These are phyloP conservation scores for Copromyces sp. DNA, from an alignment of 495 filamentous ascomycete genomes.

Conservation along the genomic window DNA sequence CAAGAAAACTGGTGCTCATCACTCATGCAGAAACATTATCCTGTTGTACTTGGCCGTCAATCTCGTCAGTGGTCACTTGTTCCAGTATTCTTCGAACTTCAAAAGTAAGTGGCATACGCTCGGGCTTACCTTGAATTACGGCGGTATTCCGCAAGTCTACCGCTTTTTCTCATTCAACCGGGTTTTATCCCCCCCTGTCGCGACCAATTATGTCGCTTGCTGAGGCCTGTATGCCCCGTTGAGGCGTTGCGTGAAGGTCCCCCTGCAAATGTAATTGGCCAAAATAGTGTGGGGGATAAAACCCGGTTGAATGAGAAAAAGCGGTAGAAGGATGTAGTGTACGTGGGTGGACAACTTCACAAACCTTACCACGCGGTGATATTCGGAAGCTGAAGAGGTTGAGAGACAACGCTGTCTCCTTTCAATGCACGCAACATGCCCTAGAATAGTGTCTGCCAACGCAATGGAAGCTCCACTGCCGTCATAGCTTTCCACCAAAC, in stretches of 20 bases:
- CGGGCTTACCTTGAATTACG: neutral
- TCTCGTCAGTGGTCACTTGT: neutral
- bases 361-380: neutral
- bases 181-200: too few species aligned
- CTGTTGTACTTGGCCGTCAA: neutral
- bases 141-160: neutral
- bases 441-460: neutral
- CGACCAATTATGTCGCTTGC: too few species aligned
- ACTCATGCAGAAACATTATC: neutral
- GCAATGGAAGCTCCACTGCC: constrained; percentile 6
- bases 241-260: too few species aligned
- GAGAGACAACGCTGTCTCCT: neutral
- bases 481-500: constrained; percentile 7
- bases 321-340: neutral
- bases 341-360: neutral
- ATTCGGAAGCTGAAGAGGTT: neutral
- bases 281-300: too few species aligned
- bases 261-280: too few species aligned
- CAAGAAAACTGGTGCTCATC: neutral
- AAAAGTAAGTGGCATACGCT: neutral
- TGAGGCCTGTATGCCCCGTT: too few species aligned
- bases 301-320: too few species aligned
- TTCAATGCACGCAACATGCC: neutral
- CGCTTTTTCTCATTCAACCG: too few species aligned
- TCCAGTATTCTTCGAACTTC: neutral